Evolutionary conservation across 148 eudicot species (phyloP), one percentile per base, ranked within the genome.

Genomic region (Fagopyrum homotropicum): DNA sequence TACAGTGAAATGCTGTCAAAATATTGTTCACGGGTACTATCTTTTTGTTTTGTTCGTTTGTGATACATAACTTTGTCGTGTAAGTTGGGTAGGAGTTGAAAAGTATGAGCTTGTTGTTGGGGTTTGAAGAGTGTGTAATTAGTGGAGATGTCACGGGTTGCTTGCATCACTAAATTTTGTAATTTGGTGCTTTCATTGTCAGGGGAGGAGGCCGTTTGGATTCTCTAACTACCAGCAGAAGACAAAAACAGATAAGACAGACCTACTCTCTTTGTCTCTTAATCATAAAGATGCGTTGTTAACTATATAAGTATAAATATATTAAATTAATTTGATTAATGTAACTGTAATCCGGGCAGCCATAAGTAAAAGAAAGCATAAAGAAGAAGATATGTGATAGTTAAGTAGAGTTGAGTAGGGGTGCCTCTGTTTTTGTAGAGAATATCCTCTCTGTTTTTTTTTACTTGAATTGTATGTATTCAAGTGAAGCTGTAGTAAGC

Each of bases 301-400:
- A 66, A 43, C 30, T 40, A 35, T 63, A 29, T 64, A 35, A 8
- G 2, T 49, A 49, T 49, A 49, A 8, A 49, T 66, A 66, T 66
- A 35, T 66, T 19, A 35, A 35, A 66, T 66, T 66, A 35, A 12
- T 66, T 66, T 66, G 40, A 66, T 66, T 66, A 66, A 66, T 66
- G 71, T 66, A 66, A 66, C 47, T 40, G 71, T 66, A 66, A 66
- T 66, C 45, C 43, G 7, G 71, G 71, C 43, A 40, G 16, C 71
- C 71, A 35, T 12, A 66, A 66, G 47, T 14, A 66, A 66, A 66
- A 15, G 9, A 66, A 15, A 66, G 43, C 46, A 66, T 45, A 66
- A 40, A 64, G 70, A 64, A 64, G 70, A 64, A 12, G 70, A 64
- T 35, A 64, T 64, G n/a, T 40, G 70, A 64, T 64, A 64, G 46